Conservation (phyloP, 2,329 filamentous ascomycete genomes). For the Exophiala lecanii-corni region DNA sequence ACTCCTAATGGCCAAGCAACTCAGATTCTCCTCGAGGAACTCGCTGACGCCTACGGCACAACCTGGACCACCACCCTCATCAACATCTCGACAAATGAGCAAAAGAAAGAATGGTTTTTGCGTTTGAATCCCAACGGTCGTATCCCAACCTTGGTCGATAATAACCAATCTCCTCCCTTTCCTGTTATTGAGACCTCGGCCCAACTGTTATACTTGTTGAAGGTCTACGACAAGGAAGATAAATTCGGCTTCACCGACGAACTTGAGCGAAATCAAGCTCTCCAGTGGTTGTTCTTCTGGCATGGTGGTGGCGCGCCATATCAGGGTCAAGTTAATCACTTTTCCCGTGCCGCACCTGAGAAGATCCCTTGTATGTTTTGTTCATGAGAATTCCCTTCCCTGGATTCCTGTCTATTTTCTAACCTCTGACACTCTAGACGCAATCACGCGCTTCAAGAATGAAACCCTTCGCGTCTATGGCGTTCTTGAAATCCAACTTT, state of each 20-base stretch:
- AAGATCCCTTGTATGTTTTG: constrained; percentile 44
- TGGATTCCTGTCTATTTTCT: constrained; percentile 2
- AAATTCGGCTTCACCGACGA: constrained; percentile 50
- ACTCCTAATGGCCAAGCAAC: constrained; percentile 52
- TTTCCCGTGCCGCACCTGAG: constrained; percentile 41
- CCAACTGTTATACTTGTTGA: constrained; percentile 50
- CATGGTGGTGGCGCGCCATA: constrained; percentile 27
- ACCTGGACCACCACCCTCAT: constrained; percentile 47
- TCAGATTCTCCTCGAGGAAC: constrained; percentile 53
- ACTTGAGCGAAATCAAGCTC: constrained; percentile 44
- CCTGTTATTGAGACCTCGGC: constrained; percentile 51
- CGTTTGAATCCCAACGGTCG: constrained; percentile 32
- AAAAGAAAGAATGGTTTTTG: constrained; percentile 49
- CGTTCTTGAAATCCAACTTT: constrained; percentile 53
- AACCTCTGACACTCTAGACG: constrained; percentile 31
- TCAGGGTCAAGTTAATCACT: constrained; percentile 43
- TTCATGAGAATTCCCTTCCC: too few relatives aligned
- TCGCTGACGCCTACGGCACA: constrained; percentile 47
- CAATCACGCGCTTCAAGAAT: constrained; percentile 49
- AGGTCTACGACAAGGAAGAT: constrained; percentile 46
- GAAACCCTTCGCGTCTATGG: constrained; percentile 50
- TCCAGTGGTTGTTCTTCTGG: constrained; percentile 56
- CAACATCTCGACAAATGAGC: constrained; percentile 49
- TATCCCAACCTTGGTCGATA: constrained; percentile 50
- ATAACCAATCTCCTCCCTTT: constrained; percentile 46